A percentile compares a stretch with the other conserved stretches of the same genome.
Conservation (phyloP, 1,139 yeast species). For the Sugiyamaella grinbergsii region DNA sequence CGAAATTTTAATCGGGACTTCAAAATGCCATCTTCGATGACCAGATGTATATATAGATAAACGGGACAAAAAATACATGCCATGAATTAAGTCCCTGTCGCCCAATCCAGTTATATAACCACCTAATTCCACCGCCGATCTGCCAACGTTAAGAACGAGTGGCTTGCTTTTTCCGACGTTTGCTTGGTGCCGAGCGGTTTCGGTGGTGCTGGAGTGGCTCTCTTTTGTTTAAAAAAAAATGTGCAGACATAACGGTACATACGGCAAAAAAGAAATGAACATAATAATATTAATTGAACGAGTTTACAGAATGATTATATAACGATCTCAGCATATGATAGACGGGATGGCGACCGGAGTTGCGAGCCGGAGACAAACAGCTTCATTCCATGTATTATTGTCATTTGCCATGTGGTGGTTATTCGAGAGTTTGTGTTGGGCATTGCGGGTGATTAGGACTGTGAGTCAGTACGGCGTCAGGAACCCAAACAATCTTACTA, state of each 20-base stretch:
- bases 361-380: no score
- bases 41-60: background rate
- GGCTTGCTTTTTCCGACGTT: background rate
- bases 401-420: no score
- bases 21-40: no score
- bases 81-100: slow-evolving; percentile 1
- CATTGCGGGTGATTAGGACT: background rate
- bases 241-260: background rate
- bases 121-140: background rate
- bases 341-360: background rate
- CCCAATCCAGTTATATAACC: background rate
- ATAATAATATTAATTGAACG: no score
- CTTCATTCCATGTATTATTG: no score
- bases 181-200: background rate
- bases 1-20: no score
- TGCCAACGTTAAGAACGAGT: background rate
- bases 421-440: background rate
- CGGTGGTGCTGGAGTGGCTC: background rate
- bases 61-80: background rate
- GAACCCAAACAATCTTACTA: background rate
- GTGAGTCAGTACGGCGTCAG: slow-evolving; percentile 7
- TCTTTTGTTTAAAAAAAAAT: background rate
- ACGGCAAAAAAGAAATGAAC: slow-evolving; percentile 1
- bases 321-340: background rate
- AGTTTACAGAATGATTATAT: no score